Evolutionary conservation across 2,329 filamentous ascomycete species (phyloP), one percentile per base, ranked within the genome.

Genomic region (Colletotrichum gigasporum): DNA sequence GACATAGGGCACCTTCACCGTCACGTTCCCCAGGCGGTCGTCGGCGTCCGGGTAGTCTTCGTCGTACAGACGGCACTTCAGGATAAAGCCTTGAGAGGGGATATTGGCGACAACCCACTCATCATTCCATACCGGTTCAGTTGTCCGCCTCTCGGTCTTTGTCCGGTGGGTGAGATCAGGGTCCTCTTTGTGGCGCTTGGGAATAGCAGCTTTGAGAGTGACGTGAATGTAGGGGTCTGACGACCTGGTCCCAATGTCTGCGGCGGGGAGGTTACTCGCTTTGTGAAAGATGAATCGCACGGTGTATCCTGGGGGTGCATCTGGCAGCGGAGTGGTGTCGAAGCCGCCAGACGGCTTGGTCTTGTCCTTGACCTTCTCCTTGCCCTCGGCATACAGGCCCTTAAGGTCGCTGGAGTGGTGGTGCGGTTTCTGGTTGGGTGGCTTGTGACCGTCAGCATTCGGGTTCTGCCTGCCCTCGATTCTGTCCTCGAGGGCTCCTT

Each of bases 21-120:
- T 93, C 3, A 93, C 92, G 72, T 96, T 96, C 10, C 95, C 95
- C 18, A 98, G 84, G 24, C 93, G 86, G 77, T 98, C 95, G 73
- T 98, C 91, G 68, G 91, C 88, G 74, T 97, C 92, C 1, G 90
- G 87, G 32, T 90, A 88, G 77, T 98, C 95, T 75, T 98, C 95
- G 72, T 98, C 95, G 77, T 94, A 96, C 16, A 98, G 79, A 55
- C 92, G 87, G 66, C 92, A 93, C 75, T 97, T 97, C 69, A 98
- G 84, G 60, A 84, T 86, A 79, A 97, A 97, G 4, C 94, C 94
- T 0, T 86, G 87, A 0, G 89, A 82, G 0, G 95, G 94, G 2
- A 97, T 85, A 69, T 97, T 96, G 65, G 92, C 93, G 22, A 98
- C 90, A 20, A 93, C 84, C 95, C 95, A 98, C 65, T 93, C 86